These are phyloP conservation scores for Gigaspora rosea DNA, from an alignment of 192 early-diverging fungal species.

Conservation along the genomic window DNA sequence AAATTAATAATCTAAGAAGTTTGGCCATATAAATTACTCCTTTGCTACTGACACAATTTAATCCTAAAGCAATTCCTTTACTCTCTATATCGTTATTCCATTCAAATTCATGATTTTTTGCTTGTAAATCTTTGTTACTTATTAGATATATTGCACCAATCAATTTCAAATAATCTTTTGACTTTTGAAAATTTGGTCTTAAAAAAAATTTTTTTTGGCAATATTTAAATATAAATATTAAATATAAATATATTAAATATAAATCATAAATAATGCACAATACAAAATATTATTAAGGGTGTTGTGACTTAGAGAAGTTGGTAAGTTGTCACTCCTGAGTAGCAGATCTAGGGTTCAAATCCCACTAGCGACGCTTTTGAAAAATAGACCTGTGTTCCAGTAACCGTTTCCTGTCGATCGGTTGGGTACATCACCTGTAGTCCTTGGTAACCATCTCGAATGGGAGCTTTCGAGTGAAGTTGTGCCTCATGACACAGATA, in stretches of 20 bases:
- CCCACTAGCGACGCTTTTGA: too few species aligned
- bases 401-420: too few species aligned
- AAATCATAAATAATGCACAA: not conserved
- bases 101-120: slow-evolving; percentile 34
- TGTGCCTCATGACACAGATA: too few species aligned
- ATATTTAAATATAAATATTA: not conserved
- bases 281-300: slow-evolving; percentile 17
- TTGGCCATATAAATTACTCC: slow-evolving; percentile 73
- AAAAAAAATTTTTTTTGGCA: not conserved
- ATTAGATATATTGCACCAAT: slow-evolving; percentile 75
- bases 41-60: slow-evolving; percentile 92
- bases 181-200: slow-evolving; percentile 61
- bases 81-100: not conserved
- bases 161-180: slow-evolving; percentile 47
- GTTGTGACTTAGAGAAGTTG: too few species aligned
- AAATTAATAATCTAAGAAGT: slow-evolving; percentile 47
- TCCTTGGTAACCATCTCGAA: too few species aligned
- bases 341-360: too few species aligned
- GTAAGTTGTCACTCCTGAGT: slow-evolving; percentile 68
- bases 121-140: slow-evolving; percentile 71
- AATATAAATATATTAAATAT: not conserved
- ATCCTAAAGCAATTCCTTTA: slow-evolving; percentile 51
- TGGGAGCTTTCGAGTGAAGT: too few species aligned
- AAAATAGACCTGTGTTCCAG: too few species aligned
- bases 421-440: too few species aligned